Percentiles rank a stretch among this genome's conserved stretches.
phyloP scores from a whole-genome alignment of 2,329 filamentous ascomycete species.

The Thielaviopsis punctulata region DNA sequence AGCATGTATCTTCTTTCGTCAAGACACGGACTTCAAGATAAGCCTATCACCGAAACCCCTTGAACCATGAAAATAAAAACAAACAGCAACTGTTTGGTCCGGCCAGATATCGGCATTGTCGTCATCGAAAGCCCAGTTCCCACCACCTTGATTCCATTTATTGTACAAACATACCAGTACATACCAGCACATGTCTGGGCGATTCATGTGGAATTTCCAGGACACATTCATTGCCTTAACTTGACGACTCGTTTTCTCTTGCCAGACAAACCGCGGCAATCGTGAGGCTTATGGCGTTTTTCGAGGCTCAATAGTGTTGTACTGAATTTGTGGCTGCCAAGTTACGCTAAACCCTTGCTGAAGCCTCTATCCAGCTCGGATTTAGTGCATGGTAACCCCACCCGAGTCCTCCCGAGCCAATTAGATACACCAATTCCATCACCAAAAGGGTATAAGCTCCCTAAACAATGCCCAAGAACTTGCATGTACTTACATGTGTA shows the following conservation, averaged over 20 bases:
- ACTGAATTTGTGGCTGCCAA: neutral
- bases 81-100: neutral
- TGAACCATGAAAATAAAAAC: too few relatives aligned
- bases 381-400: neutral
- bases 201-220: too few relatives aligned
- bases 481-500: too few relatives aligned
- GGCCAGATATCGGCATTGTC: neutral
- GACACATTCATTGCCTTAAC: too few relatives aligned
- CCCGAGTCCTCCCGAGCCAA: slow-evolving; percentile 9
- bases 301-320: neutral
- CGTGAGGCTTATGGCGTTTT: neutral
- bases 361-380: neutral
- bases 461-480: neutral
- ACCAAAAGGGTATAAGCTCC: too few relatives aligned
- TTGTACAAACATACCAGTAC: neutral
- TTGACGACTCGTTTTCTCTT: neutral
- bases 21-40: too few relatives aligned
- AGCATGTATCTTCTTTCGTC: too few relatives aligned
- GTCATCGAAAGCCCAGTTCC: neutral
- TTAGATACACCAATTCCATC: neutral
- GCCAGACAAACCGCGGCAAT: neutral
- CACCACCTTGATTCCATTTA: too few relatives aligned
- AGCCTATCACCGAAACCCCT: too few relatives aligned
- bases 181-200: too few relatives aligned
- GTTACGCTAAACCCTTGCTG: neutral